phyloP scores from a whole-genome alignment of 108 stramenopile species.

The Cyclotella cryptica region DNA sequence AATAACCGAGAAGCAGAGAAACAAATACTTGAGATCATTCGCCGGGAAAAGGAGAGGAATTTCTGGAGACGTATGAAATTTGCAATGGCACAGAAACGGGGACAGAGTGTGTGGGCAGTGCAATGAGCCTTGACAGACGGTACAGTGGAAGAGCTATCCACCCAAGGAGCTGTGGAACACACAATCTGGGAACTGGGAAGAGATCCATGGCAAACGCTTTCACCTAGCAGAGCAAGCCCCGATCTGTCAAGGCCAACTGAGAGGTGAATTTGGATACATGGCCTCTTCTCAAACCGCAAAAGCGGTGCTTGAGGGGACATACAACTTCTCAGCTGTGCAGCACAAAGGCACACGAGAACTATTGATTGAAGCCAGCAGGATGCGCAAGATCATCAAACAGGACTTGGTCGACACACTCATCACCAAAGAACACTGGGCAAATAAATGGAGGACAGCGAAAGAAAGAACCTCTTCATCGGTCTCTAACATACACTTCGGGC shows the following conservation, averaged over 20 bases:
- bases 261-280: no score
- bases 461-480: conserved; percentile 22
- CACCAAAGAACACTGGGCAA: not conserved
- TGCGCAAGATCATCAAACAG: not conserved
- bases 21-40: conserved; percentile 30
- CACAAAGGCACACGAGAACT: not conserved
- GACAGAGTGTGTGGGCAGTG: conserved; percentile 2
- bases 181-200: not conserved
- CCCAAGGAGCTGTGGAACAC: not conserved
- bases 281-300: not conserved
- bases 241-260: no score
- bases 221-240: no score
- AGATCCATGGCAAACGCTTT: no score
- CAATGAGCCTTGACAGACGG: not conserved
- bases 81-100: not conserved
- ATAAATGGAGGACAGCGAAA: not conserved
- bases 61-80: conserved; percentile 26
- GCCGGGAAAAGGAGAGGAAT: conserved; percentile 17
- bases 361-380: not conserved
- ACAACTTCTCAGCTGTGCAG: not conserved
- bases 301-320: conserved; percentile 6
- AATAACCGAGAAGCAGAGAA: conserved; percentile 4
- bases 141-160: not conserved
- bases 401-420: not conserved
- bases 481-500: conserved; percentile 17